Evolutionary conservation across 805 yeast species (phyloP).

Genomic region (Monosporozyma solicola): DNA sequence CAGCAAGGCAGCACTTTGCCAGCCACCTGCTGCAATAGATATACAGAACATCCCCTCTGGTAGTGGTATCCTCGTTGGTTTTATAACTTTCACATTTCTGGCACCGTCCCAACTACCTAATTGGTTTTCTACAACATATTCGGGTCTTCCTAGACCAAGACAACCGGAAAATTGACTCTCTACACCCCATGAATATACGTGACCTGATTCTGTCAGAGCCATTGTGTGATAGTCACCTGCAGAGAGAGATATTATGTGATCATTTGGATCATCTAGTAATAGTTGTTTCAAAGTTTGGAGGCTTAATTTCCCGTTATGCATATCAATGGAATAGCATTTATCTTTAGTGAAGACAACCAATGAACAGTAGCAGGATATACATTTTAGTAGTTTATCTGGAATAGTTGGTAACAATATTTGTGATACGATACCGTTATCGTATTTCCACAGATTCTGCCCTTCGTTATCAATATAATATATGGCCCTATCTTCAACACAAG

Average conservation of each 20-base stretch:
- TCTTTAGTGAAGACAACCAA: conserved; percentile 49
- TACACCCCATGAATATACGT: conserved; percentile 56
- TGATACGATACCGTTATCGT: conserved; percentile 15
- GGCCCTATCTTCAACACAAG: conserved; percentile 39
- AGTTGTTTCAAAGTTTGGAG: conserved; percentile 8
- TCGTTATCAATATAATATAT: conserved; percentile 40
- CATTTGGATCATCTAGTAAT: conserved; percentile 31
- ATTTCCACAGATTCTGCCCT: conserved; percentile 35
- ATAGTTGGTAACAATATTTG: conserved; percentile 8
- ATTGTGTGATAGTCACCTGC: conserved; percentile 67
- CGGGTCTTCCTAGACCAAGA: conserved; percentile 49
- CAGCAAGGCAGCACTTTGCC: conserved; percentile 68
- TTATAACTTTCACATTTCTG: conserved; percentile 29
- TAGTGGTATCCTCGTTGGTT: conserved; percentile 36
- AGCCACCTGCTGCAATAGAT: conserved; percentile 65
- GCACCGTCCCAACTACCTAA: conserved; percentile 27
- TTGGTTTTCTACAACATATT: conserved; percentile 11
- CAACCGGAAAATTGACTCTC: conserved; percentile 60
- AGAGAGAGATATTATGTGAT: conserved; percentile 44
- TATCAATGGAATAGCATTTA: conserved; percentile 28
- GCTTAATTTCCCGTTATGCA: conserved; percentile 13
- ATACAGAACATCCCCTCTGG: conserved; percentile 39
- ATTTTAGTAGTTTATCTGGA: conserved; percentile 36
- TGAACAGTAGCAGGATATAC: conserved; percentile 46
- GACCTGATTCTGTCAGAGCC: conserved; percentile 53